phyloP scores from a whole-genome alignment of 108 stramenopile genomes.

The Aurantiochytrium sp. region DNA sequence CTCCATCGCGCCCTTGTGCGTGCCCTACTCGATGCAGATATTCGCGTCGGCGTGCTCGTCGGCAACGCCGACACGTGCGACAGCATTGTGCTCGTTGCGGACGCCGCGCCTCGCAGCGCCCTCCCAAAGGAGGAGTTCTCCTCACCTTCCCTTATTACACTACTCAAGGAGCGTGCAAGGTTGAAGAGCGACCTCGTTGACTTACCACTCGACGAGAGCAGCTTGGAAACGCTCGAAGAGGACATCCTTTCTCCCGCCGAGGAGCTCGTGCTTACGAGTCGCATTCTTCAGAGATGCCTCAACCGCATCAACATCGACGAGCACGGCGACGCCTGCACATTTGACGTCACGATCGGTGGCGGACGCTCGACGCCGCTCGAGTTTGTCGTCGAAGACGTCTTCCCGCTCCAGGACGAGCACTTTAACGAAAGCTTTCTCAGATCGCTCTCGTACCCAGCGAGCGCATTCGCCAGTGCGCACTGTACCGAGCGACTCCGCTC shows the following conservation, averaged over 20 bases:
- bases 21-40: too few species aligned
- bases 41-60: too few species aligned
- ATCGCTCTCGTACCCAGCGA: not conserved
- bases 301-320: not conserved
- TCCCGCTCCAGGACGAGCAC: not conserved
- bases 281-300: not conserved
- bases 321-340: not conserved
- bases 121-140: too few species aligned
- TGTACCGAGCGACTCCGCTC: not conserved
- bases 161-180: too few species aligned
- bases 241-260: not conserved
- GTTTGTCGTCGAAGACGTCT: not conserved
- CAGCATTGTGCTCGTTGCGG: too few species aligned
- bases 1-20: too few species aligned
- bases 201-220: too few species aligned
- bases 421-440: not conserved
- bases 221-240: too few species aligned
- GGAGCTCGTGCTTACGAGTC: not conserved
- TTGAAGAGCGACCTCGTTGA: too few species aligned
- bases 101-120: too few species aligned
- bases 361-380: not conserved
- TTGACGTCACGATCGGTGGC: not conserved
- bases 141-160: too few species aligned
- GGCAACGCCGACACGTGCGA: too few species aligned
- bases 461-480: not conserved